Conservation (phyloP, 2,329 filamentous ascomycete species). For the Pseudogymnoascus sp. region DNA sequence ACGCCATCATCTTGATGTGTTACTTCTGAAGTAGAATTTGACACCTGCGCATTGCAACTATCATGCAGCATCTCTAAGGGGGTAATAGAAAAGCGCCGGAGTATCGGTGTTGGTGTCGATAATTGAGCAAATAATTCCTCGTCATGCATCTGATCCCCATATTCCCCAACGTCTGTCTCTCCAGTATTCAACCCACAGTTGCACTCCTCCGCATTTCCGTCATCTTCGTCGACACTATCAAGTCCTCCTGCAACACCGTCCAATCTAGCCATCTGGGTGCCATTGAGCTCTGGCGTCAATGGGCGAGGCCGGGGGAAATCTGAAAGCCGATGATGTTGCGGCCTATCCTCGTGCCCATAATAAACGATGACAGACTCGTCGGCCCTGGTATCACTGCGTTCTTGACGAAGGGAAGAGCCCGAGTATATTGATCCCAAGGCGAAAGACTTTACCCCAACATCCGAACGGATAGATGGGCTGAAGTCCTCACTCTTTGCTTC, state of each 20-base stretch:
- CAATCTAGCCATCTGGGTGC: background rate
- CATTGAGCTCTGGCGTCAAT: background rate
- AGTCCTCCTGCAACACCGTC: background rate
- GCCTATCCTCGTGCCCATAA: conserved; percentile 20
- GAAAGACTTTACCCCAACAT: conserved; percentile 1
- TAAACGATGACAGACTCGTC: conserved; percentile 22
- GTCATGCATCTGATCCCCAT: background rate
- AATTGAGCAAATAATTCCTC: background rate
- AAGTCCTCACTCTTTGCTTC: background rate
- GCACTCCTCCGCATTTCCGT: background rate
- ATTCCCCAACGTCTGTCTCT: background rate
- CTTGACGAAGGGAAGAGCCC: background rate
- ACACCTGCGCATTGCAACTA: background rate
- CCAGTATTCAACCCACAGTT: background rate
- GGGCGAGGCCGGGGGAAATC: background rate
- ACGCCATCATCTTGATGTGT: background rate
- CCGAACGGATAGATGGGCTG: background rate
- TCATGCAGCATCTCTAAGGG: background rate
- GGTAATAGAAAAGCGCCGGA: background rate
- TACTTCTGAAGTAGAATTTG: background rate
- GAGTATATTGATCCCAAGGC: background rate
- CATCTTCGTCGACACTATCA: background rate
- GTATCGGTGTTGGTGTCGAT: background rate
- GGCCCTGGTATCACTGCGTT: conserved; percentile 14
- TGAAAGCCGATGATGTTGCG: conserved; percentile 2